Evolutionary conservation across 306 rosid species (phyloP).

Genomic region (Lupinus albus): DNA sequence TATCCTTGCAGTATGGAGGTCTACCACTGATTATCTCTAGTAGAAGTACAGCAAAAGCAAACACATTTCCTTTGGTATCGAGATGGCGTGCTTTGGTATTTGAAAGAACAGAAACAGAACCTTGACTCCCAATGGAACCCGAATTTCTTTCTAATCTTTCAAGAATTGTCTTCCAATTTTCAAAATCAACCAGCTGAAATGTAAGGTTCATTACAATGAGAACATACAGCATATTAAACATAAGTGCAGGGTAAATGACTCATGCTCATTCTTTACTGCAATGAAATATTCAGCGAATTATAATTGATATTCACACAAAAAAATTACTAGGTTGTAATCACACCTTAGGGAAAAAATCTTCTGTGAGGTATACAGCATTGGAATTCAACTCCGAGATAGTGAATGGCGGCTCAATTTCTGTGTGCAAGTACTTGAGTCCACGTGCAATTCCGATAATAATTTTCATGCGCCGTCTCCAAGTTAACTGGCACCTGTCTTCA

Average conservation of each 20-base stretch:
- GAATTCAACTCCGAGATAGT: constrained; percentile 88
- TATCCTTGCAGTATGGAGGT: constrained; percentile 85
- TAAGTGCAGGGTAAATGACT: neutral
- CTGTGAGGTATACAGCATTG: constrained; percentile 89
- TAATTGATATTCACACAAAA: neutral
- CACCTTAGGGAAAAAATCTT: constrained; percentile 95
- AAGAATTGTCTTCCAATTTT: constrained; percentile 91
- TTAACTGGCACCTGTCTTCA: constrained; percentile 83
- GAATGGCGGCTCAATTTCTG: constrained; percentile 85
- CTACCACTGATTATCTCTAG: constrained; percentile 89
- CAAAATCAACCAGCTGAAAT: constrained; percentile 90
- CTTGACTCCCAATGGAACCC: constrained; percentile 69
- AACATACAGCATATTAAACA: constrained; percentile 1
- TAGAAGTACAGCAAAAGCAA: constrained; percentile 79
- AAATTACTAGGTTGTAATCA: constrained; percentile 16
- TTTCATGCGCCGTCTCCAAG: constrained; percentile 96
- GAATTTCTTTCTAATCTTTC: constrained; percentile 80
- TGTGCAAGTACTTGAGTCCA: constrained; percentile 87
- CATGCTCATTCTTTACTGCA: constrained; percentile 14
- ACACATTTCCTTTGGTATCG: constrained; percentile 74
- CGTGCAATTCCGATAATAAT: constrained; percentile 82
- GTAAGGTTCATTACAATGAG: constrained; percentile 27
- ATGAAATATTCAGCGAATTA: constrained; percentile 27
- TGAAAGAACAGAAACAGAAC: constrained; percentile 67
- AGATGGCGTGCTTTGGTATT: constrained; percentile 82